Base-by-base conservation (phyloP, 78 protist species). In the Dictyostelium capitatum region DNA sequence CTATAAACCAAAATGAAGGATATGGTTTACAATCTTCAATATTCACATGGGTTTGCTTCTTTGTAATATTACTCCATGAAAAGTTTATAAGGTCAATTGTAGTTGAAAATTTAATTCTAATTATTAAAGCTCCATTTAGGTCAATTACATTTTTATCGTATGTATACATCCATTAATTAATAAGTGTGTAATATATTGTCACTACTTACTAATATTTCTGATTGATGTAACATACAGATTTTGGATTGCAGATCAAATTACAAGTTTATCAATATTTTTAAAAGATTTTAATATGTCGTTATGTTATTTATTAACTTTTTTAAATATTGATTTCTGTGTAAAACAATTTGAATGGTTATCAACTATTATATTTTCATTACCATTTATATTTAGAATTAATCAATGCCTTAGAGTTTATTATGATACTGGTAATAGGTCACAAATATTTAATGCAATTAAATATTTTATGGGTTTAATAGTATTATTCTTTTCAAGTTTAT, bases 181-280 rank as follows among this genome's bases (percentile, higher is more conserved):
- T 37, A 37, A 37, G 43, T 37, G 43, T 2, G 2, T 37, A 37
- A 1, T 37, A 37, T 37, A 37, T 37, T 37, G 2, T 37, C 43
- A 37, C 43, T 37, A 37, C 43, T 37, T 37, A 37, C 43, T 37
- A 37, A n/a, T n/a, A n/a, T n/a, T n/a, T n/a, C n/a, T n/a, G n/a
- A n/a, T n/a, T n/a, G n/a, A n/a, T n/a, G n/a, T n/a, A n/a, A n/a
- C 43, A 37, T n/a, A 43, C n/a, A 73, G 79, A 11, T 79, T 79
- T 79, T 79, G 83, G 83, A 41, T 79, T 56, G 83, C 83, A 19
- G 83, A 79, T 79, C 83, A 79, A 79, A 56, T 79, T 6, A 56
- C 73, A 20, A 56, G 73, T 56, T 56, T 79, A 57, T 56, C 83
- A 56, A 28, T 79, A 41, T 51, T 79, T 37, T 56, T 79, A 56